phyloP scores from a whole-genome alignment of 768 basidiomycete genomes.

The Auricularia sp. region DNA sequence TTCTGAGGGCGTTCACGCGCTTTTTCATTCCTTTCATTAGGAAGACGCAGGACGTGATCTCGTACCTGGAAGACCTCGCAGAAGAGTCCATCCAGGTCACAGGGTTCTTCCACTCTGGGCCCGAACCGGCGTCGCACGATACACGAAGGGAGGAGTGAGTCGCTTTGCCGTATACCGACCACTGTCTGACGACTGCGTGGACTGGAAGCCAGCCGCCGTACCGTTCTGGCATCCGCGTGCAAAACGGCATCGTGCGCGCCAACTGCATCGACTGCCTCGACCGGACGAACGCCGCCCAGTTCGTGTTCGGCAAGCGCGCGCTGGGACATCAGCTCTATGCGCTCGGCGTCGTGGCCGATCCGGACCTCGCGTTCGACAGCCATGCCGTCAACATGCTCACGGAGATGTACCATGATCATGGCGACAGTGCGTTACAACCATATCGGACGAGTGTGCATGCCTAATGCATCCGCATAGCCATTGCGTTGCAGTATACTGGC shows the following conservation, averaged over 20 bases:
- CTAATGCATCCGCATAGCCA: constrained; percentile 37
- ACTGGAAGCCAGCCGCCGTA: constrained; percentile 26
- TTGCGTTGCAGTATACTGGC: constrained; percentile 94
- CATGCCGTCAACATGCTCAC: constrained; percentile 95
- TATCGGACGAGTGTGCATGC: not conserved
- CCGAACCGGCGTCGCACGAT: constrained; percentile 71
- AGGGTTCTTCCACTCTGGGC: constrained; percentile 90
- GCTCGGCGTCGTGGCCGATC: constrained; percentile 77
- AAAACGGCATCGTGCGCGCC: constrained; percentile 85
- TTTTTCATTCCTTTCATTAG: constrained; percentile 28
- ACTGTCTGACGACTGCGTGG: not conserved
- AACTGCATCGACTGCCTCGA: constrained; percentile 98
- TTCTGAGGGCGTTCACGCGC: constrained; percentile 6
- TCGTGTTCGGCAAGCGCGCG: constrained; percentile 91
- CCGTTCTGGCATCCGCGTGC: constrained; percentile 64
- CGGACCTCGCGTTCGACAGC: constrained; percentile 82
- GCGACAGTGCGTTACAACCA: constrained; percentile 58
- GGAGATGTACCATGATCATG: constrained; percentile 98
- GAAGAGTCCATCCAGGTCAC: constrained; percentile 89
- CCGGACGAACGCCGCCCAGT: constrained; percentile 93
- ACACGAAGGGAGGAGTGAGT: constrained; percentile 16
- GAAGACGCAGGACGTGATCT: constrained; percentile 92
- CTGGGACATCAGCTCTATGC: constrained; percentile 94
- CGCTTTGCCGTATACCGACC: not conserved
- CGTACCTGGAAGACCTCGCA: constrained; percentile 87